Percentiles rank a stretch among this genome's conserved stretches.
phyloP scores from a whole-genome alignment of 2,329 filamentous ascomycete species.

The Fusarium mundagurra region DNA sequence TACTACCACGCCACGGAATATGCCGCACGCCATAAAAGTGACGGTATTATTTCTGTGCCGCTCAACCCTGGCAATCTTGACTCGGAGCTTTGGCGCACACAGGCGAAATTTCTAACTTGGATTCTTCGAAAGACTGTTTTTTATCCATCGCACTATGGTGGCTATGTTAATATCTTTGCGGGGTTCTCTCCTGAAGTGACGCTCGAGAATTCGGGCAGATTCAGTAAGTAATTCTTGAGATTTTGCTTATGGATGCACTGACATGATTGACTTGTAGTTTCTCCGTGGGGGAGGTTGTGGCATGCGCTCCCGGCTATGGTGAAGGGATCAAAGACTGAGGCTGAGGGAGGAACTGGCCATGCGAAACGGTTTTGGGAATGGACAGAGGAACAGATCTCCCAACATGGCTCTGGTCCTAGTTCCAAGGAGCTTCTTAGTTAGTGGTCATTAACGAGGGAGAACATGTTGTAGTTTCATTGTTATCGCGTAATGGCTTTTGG shows the following conservation, averaged over 20 bases:
- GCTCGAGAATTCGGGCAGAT: conserved; percentile 37
- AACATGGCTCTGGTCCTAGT: accelerated
- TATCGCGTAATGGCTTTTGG: accelerated
- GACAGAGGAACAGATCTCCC: conserved; percentile 46
- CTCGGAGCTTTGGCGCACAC: conserved; percentile 49
- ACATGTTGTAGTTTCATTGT: accelerated
- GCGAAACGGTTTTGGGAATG: conserved; percentile 52
- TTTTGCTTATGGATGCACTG: neutral
- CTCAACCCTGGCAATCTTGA: conserved; percentile 54
- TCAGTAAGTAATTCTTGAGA: neutral
- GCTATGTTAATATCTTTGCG: conserved; percentile 60
- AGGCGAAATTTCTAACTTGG: conserved; percentile 22
- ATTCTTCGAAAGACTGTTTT: conserved; percentile 34
- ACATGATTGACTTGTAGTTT: conserved; percentile 38
- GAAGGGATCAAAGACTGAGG: conserved; percentile 40
- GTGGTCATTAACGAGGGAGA: accelerated
- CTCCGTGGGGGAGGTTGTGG: conserved; percentile 51
- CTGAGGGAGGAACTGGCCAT: conserved; percentile 49
- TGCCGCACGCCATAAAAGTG: conserved; percentile 38
- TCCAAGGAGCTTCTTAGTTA: neutral
- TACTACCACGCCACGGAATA: conserved; percentile 47
- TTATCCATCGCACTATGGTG: conserved; percentile 50
- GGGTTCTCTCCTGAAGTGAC: conserved; percentile 56
- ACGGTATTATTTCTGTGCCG: conserved; percentile 46
- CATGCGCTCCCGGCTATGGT: conserved; percentile 45